phyloP scores from a whole-genome alignment of 768 basidiomycete genomes.

The Suillus discolor region DNA sequence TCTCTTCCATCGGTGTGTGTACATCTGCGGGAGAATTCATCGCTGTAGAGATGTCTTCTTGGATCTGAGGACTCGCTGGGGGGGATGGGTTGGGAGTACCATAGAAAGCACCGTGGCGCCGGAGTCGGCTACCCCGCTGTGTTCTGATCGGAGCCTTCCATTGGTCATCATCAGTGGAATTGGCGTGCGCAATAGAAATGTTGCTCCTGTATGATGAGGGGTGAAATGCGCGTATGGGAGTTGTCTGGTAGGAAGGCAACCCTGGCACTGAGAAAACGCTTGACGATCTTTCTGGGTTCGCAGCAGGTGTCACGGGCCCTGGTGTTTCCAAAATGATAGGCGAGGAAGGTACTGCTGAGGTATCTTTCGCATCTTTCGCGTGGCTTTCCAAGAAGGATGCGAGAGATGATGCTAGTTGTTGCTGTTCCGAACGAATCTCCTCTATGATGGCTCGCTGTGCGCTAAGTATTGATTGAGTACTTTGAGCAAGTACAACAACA shows the following conservation, averaged over 20 bases:
- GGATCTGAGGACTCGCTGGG: not conserved
- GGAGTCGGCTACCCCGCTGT: not conserved
- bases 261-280: not conserved
- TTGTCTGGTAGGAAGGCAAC: not conserved
- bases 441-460: not conserved
- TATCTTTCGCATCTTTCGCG: not conserved
- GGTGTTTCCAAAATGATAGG: not conserved
- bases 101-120: constrained; percentile 11
- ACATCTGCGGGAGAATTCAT: not conserved
- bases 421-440: constrained; percentile 1
- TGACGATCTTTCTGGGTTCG: not conserved
- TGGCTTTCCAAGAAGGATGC: not conserved
- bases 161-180: not conserved
- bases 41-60: not conserved
- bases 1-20: not conserved
- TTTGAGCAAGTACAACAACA: not conserved
- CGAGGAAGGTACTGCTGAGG: not conserved
- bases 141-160: not conserved
- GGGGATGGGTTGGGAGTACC: not conserved
- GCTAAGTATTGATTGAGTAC: not conserved
- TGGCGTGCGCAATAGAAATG: too few relatives aligned
- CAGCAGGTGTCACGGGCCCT: not conserved
- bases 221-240: not conserved
- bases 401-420: not conserved
- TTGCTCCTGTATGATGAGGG: not conserved